A percentile compares a stretch with the other conserved stretches of the same genome.
phyloP scores from a whole-genome alignment of 805 yeast genomes.

The Pichia ethanolica region DNA sequence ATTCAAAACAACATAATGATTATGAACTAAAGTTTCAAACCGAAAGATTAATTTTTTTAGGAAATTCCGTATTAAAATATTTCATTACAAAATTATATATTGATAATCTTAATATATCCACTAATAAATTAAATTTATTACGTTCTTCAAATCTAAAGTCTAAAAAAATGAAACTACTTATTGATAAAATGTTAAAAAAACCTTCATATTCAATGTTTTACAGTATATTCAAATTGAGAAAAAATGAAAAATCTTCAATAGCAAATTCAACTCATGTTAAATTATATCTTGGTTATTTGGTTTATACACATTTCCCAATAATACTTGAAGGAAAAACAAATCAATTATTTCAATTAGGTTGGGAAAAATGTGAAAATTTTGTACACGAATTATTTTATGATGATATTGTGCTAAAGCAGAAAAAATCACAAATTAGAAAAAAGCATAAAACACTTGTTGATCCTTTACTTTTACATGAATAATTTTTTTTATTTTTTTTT shows the following conservation, averaged over 20 bases:
- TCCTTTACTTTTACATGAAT: neutral
- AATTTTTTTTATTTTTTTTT: neutral
- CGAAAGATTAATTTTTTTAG: conserved; percentile 1
- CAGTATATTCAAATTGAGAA: neutral
- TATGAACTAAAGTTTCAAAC: neutral
- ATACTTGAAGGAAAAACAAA: neutral
- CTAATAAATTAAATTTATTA: neutral
- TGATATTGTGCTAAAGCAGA: neutral
- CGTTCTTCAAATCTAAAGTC: neutral
- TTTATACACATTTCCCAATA: neutral
- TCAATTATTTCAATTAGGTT: neutral
- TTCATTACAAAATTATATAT: neutral
- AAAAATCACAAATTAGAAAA: neutral
- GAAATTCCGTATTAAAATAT: neutral
- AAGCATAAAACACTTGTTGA: neutral
- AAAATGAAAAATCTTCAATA: too few relatives aligned
- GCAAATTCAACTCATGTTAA: neutral
- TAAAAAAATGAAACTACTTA: neutral
- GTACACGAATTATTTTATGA: neutral
- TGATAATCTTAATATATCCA: neutral
- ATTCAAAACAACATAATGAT: neutral
- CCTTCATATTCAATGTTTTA: neutral
- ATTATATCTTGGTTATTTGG: neutral
- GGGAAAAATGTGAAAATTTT: neutral
- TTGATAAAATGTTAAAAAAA: too few relatives aligned